Evolutionary conservation across 2,329 filamentous ascomycete genomes (phyloP).

Genomic region (Trichoderma simmonsii): DNA sequence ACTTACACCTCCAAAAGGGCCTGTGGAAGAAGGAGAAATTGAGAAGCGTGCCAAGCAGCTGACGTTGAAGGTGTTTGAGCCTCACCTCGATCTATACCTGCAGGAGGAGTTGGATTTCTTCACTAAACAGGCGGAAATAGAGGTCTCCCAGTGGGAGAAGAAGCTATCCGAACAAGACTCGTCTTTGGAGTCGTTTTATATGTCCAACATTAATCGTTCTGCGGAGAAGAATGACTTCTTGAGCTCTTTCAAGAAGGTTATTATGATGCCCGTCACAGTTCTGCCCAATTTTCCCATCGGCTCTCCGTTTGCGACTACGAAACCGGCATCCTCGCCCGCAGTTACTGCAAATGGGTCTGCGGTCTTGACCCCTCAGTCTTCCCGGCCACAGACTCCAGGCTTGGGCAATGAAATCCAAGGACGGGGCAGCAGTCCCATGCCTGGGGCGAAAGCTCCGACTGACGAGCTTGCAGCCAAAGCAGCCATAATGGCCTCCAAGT

Average conservation of each 20-base stretch:
- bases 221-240: conserved; percentile 96
- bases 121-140: conserved; percentile 67
- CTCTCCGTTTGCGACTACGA: conserved; percentile 53
- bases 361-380: conserved; percentile 36
- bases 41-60: conserved; percentile 63
- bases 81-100: conserved; percentile 89
- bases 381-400: conserved; percentile 51
- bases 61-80: conserved; percentile 75
- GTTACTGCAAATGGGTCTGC: conserved; percentile 29
- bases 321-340: conserved; percentile 29
- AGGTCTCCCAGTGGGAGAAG: conserved; percentile 86
- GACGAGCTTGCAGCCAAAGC: conserved; percentile 94
- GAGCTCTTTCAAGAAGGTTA: conserved; percentile 94
- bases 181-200: conserved; percentile 87
- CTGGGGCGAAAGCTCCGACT: conserved; percentile 66
- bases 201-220: conserved; percentile 91
- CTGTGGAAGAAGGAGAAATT: conserved; percentile 51
- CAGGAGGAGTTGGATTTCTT: conserved; percentile 89
- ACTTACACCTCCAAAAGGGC: conserved; percentile 63
- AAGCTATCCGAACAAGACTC: conserved; percentile 88
- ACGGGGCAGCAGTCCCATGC: conserved; percentile 42
- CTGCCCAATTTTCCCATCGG: conserved; percentile 65
- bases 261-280: conserved; percentile 97
- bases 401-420: conserved; percentile 31
- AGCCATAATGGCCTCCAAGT: conserved; percentile 90